phyloP scores from a whole-genome alignment of 352 stramenopile genomes.

The Pythium phragmiticola region DNA sequence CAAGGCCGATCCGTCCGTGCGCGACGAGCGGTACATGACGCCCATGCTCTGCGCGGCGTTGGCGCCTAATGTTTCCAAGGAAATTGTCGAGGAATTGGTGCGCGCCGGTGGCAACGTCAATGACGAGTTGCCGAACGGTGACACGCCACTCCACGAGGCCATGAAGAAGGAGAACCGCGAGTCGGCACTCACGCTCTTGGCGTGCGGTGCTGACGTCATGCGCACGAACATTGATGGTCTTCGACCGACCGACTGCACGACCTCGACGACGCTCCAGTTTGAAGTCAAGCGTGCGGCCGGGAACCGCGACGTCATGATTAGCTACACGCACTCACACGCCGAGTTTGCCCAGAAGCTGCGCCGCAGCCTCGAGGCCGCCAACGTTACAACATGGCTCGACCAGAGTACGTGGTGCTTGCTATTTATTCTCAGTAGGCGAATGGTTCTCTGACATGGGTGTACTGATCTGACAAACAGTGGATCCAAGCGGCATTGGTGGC shows the following conservation, averaged over 20 bases:
- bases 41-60: constrained; percentile 63
- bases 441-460: not conserved
- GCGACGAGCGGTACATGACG: constrained; percentile 58
- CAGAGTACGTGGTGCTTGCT: constrained; percentile 36
- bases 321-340: constrained; percentile 80
- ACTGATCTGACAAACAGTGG: constrained; percentile 34
- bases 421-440: constrained; percentile 3
- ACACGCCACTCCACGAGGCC: constrained; percentile 72
- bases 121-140: constrained; percentile 59
- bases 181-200: constrained; percentile 59
- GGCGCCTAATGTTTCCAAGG: constrained; percentile 45
- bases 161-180: constrained; percentile 68
- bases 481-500: constrained; percentile 75
- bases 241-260: constrained; percentile 78
- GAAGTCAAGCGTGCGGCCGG: constrained; percentile 77
- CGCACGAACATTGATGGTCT: constrained; percentile 62
- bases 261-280: constrained; percentile 77
- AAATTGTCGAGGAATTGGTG: constrained; percentile 58
- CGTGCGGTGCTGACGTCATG: constrained; percentile 61
- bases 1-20: constrained; percentile 52
- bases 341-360: constrained; percentile 75
- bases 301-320: constrained; percentile 87
- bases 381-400: constrained; percentile 77
- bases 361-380: constrained; percentile 65
- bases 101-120: constrained; percentile 60